Percentiles rank a stretch among this genome's conserved stretches.
phyloP scores from a whole-genome alignment of 2,329 filamentous ascomycete genomes.

The Penicillium sp. region DNA sequence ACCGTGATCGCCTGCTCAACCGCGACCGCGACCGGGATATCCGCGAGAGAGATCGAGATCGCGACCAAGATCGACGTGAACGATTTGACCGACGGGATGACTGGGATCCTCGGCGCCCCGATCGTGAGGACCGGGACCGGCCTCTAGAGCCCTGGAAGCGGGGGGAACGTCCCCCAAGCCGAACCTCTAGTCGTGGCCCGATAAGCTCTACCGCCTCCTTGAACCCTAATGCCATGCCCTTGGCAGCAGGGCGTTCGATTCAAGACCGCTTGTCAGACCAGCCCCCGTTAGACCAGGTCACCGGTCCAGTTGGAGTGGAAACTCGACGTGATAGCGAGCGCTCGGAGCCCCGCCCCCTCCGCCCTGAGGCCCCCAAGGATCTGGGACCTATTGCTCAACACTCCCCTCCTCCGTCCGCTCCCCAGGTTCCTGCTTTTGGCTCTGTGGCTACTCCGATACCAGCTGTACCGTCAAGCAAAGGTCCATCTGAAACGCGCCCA shows the following conservation, averaged over 20 bases:
- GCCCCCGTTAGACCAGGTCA: conserved; percentile 17
- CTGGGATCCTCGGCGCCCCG: conserved; percentile 24
- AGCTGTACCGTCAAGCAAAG: conserved; percentile 20
- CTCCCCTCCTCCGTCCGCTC: conserved; percentile 38
- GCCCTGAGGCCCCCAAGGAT: conserved; percentile 29
- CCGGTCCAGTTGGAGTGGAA: conserved; percentile 21
- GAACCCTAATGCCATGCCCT: conserved; percentile 6
- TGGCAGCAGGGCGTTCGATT: conserved; percentile 11
- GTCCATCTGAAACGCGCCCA: conserved; percentile 12
- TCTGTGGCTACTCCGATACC: conserved; percentile 32
- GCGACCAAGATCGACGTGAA: conserved; percentile 35
- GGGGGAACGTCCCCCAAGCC: conserved; percentile 38
- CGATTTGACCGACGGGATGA: conserved; percentile 32
- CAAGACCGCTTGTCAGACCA: conserved; percentile 27
- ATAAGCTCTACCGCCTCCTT: conserved; percentile 24
- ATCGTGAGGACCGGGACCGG: conserved; percentile 30
- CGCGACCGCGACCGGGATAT: conserved; percentile 25
- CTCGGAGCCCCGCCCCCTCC: conserved; percentile 23
- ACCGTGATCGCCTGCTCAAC: conserved; percentile 38
- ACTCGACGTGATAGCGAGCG: conserved; percentile 32
- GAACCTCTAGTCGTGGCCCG: conserved; percentile 28
- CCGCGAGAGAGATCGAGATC: conserved; percentile 19
- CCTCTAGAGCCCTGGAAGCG: conserved; percentile 38
- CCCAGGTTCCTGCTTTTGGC: conserved; percentile 44
- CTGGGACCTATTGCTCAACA: conserved; percentile 24